Evolutionary conservation across 2,329 filamentous ascomycete species (phyloP), one percentile per base, ranked within the genome.

Genomic region (Fusarium annulatum): DNA sequence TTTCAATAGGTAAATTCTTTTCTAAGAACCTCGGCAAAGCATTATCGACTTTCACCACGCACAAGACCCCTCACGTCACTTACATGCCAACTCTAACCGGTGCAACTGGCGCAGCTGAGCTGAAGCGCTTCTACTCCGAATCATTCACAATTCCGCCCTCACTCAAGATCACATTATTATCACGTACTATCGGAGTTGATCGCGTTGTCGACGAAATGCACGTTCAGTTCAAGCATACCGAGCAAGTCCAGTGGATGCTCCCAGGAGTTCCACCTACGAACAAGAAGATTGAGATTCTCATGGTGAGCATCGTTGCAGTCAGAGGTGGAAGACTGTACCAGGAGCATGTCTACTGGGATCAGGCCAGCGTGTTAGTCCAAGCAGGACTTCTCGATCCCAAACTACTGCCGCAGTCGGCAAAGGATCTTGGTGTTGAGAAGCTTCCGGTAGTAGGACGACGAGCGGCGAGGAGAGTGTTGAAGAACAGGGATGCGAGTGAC

Each of bases 31-130:
- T 91, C 0, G 85, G 86, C 18, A 85, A 88, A 61, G 92, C 90
- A 0, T 89, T 93, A 87, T 85, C 85, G 0, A 91, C 90, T 1
- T 86, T 82, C 69, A 84, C 84, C 0, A 90, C 91, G 80, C 88
- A 91, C 49, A 86, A 88, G 59, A 86, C 89, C 59, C 91, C 91
- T 1, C 92, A 93, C 70, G 90, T 93, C 18, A 93, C 92, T 52
- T 88, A 93, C 79, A 84, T 93, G 30, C 90, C 92, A 0, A 93
- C 91, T 0, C 73, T 90, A 38, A 89, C 87, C 0, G 92, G 92
- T 12, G 92, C 90, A 2, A 87, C 92, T 26, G 91, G 91, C 1
- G 84, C 88, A 39, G 83, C 85, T 7, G 84, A 86, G 14, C 83
- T 94, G 3, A 86, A 88, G 38, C 82, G 86, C 7, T 94, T 93